A percentile compares a stretch with the other conserved stretches of the same genome.
These are phyloP conservation scores for Termitomyces sp. DNA, from an alignment of 768 basidiomycete species.

Conservation along the genomic window DNA sequence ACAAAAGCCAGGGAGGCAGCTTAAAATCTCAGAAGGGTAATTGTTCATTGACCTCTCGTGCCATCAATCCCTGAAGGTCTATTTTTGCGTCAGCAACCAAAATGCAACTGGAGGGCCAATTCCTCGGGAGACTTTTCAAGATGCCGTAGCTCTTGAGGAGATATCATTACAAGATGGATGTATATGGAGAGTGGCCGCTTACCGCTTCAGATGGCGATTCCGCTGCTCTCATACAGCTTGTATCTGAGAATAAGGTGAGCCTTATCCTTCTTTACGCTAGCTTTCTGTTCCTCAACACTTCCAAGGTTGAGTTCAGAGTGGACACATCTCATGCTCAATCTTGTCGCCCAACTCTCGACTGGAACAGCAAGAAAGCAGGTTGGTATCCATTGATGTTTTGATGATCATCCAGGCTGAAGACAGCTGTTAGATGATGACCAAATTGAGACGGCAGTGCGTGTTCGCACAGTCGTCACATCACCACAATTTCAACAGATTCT, in stretches of 20 bases:
- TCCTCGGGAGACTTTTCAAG: constrained; percentile 60
- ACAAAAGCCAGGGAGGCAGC: constrained; percentile 62
- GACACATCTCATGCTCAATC: constrained; percentile 59
- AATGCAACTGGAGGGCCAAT: constrained; percentile 63
- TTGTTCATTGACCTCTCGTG: constrained; percentile 8
- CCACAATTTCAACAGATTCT: constrained; percentile 12
- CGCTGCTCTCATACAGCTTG: constrained; percentile 70
- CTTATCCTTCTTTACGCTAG: background rate
- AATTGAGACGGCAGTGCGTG: constrained; percentile 63
- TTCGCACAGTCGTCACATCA: constrained; percentile 30
- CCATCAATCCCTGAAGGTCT: background rate
- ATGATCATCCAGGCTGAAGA: background rate
- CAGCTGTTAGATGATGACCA: constrained; percentile 70
- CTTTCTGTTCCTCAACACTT: background rate
- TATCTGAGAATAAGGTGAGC: constrained; percentile 72
- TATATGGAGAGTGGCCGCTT: constrained; percentile 74
- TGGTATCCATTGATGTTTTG: constrained; percentile 12
- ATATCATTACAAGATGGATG: constrained; percentile 39
- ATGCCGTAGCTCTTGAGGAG: constrained; percentile 63
- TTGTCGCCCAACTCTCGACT: constrained; percentile 57
- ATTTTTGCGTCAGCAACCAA: constrained; percentile 46
- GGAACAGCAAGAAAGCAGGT: constrained; percentile 91
- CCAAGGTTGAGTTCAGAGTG: constrained; percentile 66
- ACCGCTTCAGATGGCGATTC: constrained; percentile 78
- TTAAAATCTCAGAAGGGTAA: constrained; percentile 73